These are phyloP conservation scores for Coemansia sp. DNA, from an alignment of 192 early-diverging fungal genomes.

Conservation along the genomic window DNA sequence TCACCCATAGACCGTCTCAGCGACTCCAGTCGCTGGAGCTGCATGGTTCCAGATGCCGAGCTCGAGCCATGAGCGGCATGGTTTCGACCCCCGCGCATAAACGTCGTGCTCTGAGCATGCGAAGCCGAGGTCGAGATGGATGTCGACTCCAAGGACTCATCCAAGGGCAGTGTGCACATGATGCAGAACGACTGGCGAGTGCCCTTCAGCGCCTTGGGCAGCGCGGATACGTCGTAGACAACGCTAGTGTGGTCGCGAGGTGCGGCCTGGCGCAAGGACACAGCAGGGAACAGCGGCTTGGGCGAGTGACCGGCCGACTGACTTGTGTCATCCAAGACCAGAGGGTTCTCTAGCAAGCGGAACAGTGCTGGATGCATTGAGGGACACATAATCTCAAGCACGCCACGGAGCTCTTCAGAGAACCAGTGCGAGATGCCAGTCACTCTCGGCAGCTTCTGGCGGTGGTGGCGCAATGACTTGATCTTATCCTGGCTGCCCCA, in stretches of 20 bases:
- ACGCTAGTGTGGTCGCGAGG: slow-evolving; percentile 17
- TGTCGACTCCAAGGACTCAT: not conserved
- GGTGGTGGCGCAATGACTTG: slow-evolving; percentile 41
- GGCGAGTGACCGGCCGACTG: slow-evolving; percentile 19
- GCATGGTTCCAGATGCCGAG: slow-evolving; percentile 5
- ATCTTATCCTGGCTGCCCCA: slow-evolving; percentile 50
- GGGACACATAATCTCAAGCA: slow-evolving; percentile 51
- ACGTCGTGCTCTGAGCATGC: not conserved
- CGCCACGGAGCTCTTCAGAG: slow-evolving; percentile 51
- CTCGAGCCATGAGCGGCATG: not conserved
- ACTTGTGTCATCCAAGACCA: slow-evolving; percentile 33
- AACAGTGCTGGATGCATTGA: slow-evolving; percentile 48
- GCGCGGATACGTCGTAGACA: slow-evolving; percentile 45
- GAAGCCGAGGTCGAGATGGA: slow-evolving; percentile 1
- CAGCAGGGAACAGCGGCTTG: slow-evolving; percentile 48
- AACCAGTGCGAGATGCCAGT: slow-evolving; percentile 56
- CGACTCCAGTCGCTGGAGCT: slow-evolving; percentile 38
- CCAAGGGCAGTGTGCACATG: slow-evolving; percentile 49
- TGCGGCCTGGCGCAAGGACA: slow-evolving; percentile 21
- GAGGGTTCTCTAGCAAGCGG: slow-evolving; percentile 50
- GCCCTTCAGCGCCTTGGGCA: slow-evolving; percentile 50
- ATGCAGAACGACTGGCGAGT: slow-evolving; percentile 58
- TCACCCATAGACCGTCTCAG: slow-evolving; percentile 35
- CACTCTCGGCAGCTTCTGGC: slow-evolving; percentile 47
- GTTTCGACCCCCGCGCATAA: not conserved